phyloP scores from a whole-genome alignment of 495 filamentous ascomycete genomes.

The Tuber microsphaerosporum region DNA sequence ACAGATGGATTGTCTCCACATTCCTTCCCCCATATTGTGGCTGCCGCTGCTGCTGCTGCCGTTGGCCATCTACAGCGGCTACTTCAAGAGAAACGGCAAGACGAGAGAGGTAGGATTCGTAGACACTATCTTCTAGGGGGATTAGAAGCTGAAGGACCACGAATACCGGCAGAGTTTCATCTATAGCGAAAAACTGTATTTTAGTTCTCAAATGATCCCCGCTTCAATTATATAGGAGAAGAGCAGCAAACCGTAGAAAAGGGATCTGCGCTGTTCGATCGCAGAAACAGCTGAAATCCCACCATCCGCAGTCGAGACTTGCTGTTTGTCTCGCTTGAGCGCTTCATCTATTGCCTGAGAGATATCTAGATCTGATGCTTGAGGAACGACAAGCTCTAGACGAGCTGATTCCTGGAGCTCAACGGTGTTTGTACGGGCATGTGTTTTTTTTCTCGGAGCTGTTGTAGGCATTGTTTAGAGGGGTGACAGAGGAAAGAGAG shows the following conservation, averaged over 20 bases:
- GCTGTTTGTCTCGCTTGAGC: conserved; percentile 46
- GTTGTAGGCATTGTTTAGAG: conserved; percentile 25
- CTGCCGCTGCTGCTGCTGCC: conserved; percentile 19
- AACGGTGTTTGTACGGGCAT: conserved; percentile 37
- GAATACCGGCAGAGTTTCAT: conserved; percentile 42
- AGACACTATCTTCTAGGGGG: conserved; percentile 36
- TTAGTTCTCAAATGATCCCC: conserved; percentile 9
- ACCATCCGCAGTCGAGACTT: conserved; percentile 47
- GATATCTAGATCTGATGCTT: conserved; percentile 59
- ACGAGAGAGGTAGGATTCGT: conserved; percentile 38
- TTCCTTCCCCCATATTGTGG: conserved; percentile 27
- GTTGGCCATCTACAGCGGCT: conserved; percentile 39
- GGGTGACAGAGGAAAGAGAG: conserved; percentile 3
- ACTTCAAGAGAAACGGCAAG: conserved; percentile 41
- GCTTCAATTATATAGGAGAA: conserved; percentile 40
- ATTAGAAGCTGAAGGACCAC: conserved; percentile 40
- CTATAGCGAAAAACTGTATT: conserved; percentile 22
- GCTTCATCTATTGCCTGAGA: conserved; percentile 52
- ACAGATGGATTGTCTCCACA: conserved; percentile 43
- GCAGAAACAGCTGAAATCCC: conserved; percentile 34
- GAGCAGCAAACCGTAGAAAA: conserved; percentile 40
- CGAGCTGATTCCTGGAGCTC: conserved; percentile 66
- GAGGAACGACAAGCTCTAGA: conserved; percentile 71
- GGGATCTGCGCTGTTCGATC: conserved; percentile 49
- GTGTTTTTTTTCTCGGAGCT: conserved; percentile 30